A percentile compares a stretch with the other conserved stretches of the same genome.
Evolutionary conservation across 345 rosid species (phyloP).

Genomic region (Noccaea caerulescens): DNA sequence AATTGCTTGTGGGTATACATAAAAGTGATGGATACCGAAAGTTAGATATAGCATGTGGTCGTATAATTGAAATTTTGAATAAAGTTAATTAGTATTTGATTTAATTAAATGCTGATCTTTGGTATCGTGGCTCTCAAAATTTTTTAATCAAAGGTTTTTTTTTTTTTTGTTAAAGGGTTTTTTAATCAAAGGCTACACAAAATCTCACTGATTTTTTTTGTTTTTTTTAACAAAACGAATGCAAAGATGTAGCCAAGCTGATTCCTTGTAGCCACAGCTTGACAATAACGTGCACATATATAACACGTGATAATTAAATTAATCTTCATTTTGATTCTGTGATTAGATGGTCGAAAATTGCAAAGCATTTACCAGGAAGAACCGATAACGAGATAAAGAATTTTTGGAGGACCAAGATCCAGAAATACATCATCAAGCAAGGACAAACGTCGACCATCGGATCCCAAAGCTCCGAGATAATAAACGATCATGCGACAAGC

Average conservation of each 20-base stretch:
- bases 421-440: conserved; percentile 70
- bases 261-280: too few relatives aligned
- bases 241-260: background rate
- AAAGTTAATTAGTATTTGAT: background rate
- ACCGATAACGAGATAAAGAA: conserved; percentile 94
- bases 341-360: conserved; percentile 80
- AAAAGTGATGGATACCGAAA: conserved; percentile 17
- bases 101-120: background rate
- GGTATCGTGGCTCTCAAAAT: too few relatives aligned
- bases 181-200: background rate
- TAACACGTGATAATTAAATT: background rate
- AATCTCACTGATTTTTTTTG: background rate
- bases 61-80: background rate
- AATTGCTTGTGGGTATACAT: too few relatives aligned
- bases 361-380: conserved; percentile 91
- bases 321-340: conserved; percentile 22
- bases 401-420: conserved; percentile 88
- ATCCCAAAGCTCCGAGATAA: conserved; percentile 42
- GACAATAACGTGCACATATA: too few relatives aligned
- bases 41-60: conserved; percentile 9
- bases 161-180: too few relatives aligned
- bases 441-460: conserved; percentile 43
- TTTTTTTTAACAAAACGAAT: conserved; percentile 33
- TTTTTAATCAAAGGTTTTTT: background rate
- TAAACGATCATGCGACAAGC: conserved; percentile 37